Base-by-base conservation (phyloP, 1,284 basidiomycete species). In the Paramarasmius palmivorus region DNA sequence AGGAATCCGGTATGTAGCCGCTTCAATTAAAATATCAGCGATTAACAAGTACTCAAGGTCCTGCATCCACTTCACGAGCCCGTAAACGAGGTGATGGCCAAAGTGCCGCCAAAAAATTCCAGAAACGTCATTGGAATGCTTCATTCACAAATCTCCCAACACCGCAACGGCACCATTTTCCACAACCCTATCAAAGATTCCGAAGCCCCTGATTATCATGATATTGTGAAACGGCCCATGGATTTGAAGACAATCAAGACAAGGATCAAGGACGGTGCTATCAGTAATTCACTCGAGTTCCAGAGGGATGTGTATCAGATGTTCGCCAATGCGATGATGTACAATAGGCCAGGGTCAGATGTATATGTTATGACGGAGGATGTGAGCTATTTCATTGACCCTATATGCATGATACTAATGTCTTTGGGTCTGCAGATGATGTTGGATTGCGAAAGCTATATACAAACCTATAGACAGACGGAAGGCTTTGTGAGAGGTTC, bases 301-400 rank as follows among this genome's bases (percentile, higher is more conserved):
- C 90, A 94, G 68, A 78, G 93, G 57, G 95, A 97, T 63, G 84
- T 96, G 6, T 89, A 86, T 64, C 75, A 97, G 55, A 93, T 98
- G 88, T 95, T 96, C 69, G 92, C 93, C 34, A 98, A 98, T 65
- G 93, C 95, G 12, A 88, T 95, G 81, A 93, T 97, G 89, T 98
- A 93, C 69, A 98, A 98, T 61, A 78, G 86, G 39, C 88, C 89
- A 1, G 86, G 84, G 4, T 89, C 87, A 20, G 90, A 92, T 65
- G 88, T 96, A 10, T 85, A 88, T 62, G 78, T 79, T 49, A 93
- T 96, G 89, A 90, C 94, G n/a, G 84, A 90, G 65, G 92, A 95
- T 75, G 91, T 90, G 56, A 71, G 83, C 63, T 35, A 42, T 39
- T 2, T 41, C 46, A 4, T 41, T 53, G 32, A 53, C 46, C 35